phyloP scores from a whole-genome alignment of 305 asterid species.

The Caryopteris hybrid region DNA sequence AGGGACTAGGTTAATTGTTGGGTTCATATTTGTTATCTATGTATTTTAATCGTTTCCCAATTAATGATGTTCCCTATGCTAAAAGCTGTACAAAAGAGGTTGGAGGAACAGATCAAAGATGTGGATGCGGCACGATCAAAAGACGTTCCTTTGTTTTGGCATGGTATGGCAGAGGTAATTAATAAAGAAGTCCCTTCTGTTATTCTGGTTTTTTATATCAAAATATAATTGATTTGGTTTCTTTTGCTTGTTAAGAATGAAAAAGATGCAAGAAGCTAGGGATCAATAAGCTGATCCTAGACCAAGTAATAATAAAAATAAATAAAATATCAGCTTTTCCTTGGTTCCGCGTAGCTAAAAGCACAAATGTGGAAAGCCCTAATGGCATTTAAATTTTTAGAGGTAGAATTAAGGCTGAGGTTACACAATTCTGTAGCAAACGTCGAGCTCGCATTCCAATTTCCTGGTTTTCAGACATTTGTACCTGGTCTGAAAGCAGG shows the following conservation, averaged over 20 bases:
- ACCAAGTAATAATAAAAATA: not conserved
- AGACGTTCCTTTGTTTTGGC: constrained; percentile 72
- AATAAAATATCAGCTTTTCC: not conserved
- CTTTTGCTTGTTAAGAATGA: not conserved
- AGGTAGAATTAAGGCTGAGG: not conserved
- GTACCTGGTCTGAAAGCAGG: not conserved
- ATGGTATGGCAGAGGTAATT: constrained; percentile 90
- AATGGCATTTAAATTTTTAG: not conserved
- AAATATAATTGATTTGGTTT: not conserved
- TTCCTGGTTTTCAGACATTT: not conserved
- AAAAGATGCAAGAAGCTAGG: not conserved
- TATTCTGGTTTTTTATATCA: not conserved
- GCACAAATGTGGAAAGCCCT: not conserved
- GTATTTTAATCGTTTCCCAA: constrained; percentile 7
- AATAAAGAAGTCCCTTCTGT: not conserved
- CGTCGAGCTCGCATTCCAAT: not conserved
- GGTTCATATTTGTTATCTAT: not conserved
- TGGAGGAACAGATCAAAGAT: constrained; percentile 69
- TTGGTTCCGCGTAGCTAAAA: constrained; percentile 10
- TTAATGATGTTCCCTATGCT: constrained; percentile 13
- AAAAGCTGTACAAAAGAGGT: constrained; percentile 64
- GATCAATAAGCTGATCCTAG: not conserved
- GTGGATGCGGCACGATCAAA: constrained; percentile 59
- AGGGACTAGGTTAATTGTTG: not conserved
- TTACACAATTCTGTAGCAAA: not conserved